Percentiles rank a stretch among this genome's conserved stretches.
phyloP scores from a whole-genome alignment of 768 basidiomycete species.

The Boletales sp. region DNA sequence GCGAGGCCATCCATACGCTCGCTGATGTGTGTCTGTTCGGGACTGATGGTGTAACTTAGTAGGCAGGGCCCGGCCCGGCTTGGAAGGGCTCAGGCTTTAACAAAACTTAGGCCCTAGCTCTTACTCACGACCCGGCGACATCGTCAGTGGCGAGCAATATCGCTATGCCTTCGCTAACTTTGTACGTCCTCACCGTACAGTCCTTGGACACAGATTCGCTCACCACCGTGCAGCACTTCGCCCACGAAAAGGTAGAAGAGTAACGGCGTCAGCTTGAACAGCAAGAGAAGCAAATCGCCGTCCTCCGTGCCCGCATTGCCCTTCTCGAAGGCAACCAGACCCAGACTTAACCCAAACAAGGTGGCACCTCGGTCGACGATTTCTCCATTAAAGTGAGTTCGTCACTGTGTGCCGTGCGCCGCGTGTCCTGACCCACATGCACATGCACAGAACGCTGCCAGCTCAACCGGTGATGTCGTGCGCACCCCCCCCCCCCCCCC shows the following conservation, averaged over 20 bases:
- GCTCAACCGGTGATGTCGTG: conserved; percentile 79
- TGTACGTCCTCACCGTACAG: conserved; percentile 37
- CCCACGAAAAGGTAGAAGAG: conserved; percentile 85
- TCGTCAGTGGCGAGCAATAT: conserved; percentile 60
- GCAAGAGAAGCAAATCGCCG: conserved; percentile 79
- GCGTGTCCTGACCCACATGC: no score
- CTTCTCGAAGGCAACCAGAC: conserved; percentile 62
- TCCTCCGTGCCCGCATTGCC: conserved; percentile 65
- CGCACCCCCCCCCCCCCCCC: no score
- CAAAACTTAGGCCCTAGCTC: no score
- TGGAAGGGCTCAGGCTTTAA: no score
- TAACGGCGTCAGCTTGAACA: conserved; percentile 76
- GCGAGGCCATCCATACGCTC: no score
- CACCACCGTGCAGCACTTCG: conserved; percentile 54
- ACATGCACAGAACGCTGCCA: conserved; percentile 58
- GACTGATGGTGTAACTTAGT: no score
- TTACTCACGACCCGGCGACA: no score
- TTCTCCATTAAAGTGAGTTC: conserved; percentile 77
- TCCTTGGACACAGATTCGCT: no score
- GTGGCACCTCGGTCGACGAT: conserved; percentile 73
- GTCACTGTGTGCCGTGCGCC: no score
- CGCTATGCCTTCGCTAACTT: conserved; percentile 84
- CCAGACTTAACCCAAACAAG: conserved; percentile 34
- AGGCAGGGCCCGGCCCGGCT: no score
- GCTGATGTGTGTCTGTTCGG: no score